Conservation (phyloP, 768 basidiomycete species). For the Termitomyces sp. region DNA sequence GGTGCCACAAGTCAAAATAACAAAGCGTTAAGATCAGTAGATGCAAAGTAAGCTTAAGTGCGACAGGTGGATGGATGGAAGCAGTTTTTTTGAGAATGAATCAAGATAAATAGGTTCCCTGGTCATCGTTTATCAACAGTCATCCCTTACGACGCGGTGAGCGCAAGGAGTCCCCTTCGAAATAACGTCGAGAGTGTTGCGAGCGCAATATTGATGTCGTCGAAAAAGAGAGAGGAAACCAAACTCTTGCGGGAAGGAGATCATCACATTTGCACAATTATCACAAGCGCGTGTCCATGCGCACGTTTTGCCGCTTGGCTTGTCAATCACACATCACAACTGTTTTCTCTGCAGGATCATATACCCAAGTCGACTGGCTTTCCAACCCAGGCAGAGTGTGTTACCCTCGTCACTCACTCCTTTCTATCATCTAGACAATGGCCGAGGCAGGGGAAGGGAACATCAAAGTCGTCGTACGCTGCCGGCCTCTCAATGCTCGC, state of each 20-base stretch:
- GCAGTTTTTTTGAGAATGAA: too few relatives aligned
- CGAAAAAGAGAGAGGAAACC: background rate
- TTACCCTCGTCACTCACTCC: slow-evolving; percentile 2
- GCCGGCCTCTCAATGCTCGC: slow-evolving; percentile 92
- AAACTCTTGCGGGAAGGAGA: background rate
- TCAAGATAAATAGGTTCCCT: background rate
- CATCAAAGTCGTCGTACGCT: slow-evolving; percentile 93
- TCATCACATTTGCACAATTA: background rate
- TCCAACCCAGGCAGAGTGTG: slow-evolving; percentile 5
- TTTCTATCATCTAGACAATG: slow-evolving; percentile 28
- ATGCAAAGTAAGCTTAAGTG: background rate
- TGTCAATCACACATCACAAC: slow-evolving; percentile 9
- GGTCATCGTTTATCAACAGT: background rate
- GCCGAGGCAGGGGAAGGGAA: slow-evolving; percentile 80
- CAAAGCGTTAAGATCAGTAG: background rate
- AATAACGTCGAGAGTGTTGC: background rate
- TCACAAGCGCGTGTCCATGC: background rate
- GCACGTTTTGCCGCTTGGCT: slow-evolving; percentile 6
- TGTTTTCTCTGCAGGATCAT: slow-evolving; percentile 3
- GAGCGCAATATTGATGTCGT: background rate
- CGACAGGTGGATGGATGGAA: too few relatives aligned
- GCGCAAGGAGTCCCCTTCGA: background rate
- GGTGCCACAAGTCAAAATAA: background rate
- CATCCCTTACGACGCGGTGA: background rate
- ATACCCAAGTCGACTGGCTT: slow-evolving; percentile 10